Evolutionary conservation across 1,139 yeast genomes (phyloP).

Genomic region (Taphrina pruni): DNA sequence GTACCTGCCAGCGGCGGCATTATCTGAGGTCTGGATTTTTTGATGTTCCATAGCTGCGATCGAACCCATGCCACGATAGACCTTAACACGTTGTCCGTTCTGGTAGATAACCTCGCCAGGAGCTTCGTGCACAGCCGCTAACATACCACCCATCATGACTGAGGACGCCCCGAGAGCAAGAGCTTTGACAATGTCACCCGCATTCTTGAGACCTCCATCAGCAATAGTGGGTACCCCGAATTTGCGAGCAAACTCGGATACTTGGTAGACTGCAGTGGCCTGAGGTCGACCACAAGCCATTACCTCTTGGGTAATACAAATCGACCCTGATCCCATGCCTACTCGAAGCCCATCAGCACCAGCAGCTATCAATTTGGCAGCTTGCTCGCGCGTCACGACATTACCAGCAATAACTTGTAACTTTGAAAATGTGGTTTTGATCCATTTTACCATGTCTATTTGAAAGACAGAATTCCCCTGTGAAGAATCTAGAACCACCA

Average conservation of each 20-base stretch:
- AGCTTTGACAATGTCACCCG: conserved; percentile 98
- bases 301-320: conserved; percentile 90
- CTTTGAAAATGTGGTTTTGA: conserved; percentile 77
- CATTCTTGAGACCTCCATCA: conserved; percentile 99
- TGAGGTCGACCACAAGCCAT: conserved; percentile 99
- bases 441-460: conserved; percentile 89
- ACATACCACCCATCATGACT: conserved; percentile 99
- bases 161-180: conserved; percentile 94
- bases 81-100: conserved; percentile 96
- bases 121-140: conserved; percentile 98
- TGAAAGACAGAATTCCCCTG: conserved; percentile 98
- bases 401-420: conserved; percentile 95
- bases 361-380: conserved; percentile 90
- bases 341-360: conserved; percentile 99
- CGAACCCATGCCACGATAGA: conserved; percentile 99
- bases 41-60: conserved; percentile 96
- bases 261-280: conserved; percentile 93
- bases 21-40: conserved; percentile 66
- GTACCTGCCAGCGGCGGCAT: conserved; percentile 97
- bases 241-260: conserved; percentile 81
- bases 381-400: conserved; percentile 98
- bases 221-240: conserved; percentile 98
- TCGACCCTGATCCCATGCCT: conserved; percentile 97
- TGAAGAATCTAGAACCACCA: conserved; percentile 92
- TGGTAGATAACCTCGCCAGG: conserved; percentile 98